Evolutionary conservation across 148 eudicot species (phyloP), one percentile per base, ranked within the genome.

Genomic region (Spergularia marina): DNA sequence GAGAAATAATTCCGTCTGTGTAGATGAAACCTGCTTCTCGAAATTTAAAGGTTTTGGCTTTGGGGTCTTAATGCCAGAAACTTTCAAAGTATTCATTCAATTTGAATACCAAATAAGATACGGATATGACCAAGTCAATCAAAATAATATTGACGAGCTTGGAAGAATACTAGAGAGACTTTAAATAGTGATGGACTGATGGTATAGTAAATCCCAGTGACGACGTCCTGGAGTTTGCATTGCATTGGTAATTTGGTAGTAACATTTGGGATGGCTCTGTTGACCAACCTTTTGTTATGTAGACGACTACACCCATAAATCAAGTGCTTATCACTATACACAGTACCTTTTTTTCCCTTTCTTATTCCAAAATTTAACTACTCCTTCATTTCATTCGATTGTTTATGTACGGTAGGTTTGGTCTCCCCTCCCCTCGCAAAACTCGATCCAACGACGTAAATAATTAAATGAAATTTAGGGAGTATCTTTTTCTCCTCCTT

Each of bases 41-140:
- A 68, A 21, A 56, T 84, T 5, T 53, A 3, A 5, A 76, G 25
- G 66, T 84, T 55, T 53, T 82, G 87, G 85, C 54, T 84, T 3
- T 57, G 12, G 6, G 87, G 87, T 25, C 72, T 67, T 0, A 73
- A 58, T 34, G 62, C 62, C 0, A 63, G 77, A 17, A 66, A 30
- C 66, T 12, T 56, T 53, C 13, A 80, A 82, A 25, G 64, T 82
- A 36, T 67, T 84, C 16, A 55, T 73, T 10, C 49, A 17, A 59
- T 49, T 82, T 1, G 79, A 16, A 7, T 49, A 3, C 83, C 85
- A 0, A 68, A 73, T 59, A 79, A 84, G 4, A 82, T 84, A n/a
- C n/a, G n/a, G n/a, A 75, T 47, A 70, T 75, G 49, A 15, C 49
- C 7, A 49, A 53, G 12, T 72, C 82, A 6, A 74, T 76, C 36